Percentiles rank a stretch among this genome's conserved stretches.
Evolutionary conservation across 139 green algal species (phyloP).

Genomic region (Spirogloea muscicola): DNA sequence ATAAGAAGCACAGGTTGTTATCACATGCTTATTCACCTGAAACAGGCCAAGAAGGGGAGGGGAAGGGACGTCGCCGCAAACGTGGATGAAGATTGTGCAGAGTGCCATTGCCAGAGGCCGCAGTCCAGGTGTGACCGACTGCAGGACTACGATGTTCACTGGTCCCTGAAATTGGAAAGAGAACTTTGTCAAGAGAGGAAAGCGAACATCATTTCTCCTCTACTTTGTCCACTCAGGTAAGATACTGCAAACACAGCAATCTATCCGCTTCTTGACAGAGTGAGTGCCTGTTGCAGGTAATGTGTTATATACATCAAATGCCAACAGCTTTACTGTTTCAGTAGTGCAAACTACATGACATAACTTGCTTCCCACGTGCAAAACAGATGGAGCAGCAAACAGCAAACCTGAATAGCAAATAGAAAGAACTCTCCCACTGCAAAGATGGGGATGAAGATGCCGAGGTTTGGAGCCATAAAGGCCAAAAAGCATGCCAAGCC

Average conservation of each 20-base stretch:
- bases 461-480: slow-evolving; percentile 50
- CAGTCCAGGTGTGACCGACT: slow-evolving; percentile 75
- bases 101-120: slow-evolving; percentile 72
- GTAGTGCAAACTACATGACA: slow-evolving; percentile 18
- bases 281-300: background rate
- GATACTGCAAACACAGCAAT: background rate
- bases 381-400: background rate
- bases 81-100: slow-evolving; percentile 77
- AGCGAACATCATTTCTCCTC: background rate
- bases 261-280: background rate
- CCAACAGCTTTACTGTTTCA: background rate
- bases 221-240: background rate
- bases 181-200: background rate
- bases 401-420: slow-evolving; percentile 39
- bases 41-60: slow-evolving; percentile 74
- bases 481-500: slow-evolving; percentile 57
- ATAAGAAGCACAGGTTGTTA: no score
- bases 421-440: slow-evolving; percentile 41
- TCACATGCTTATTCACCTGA: slow-evolving; percentile 33
- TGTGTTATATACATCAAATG: background rate
- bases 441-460: slow-evolving; percentile 26
- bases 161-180: slow-evolving; percentile 58
- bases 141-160: slow-evolving; percentile 73
- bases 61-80: slow-evolving; percentile 90
- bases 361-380: background rate